Base-by-base conservation (phyloP, 2,329 filamentous ascomycete genomes). In the Nemania abortiva region DNA sequence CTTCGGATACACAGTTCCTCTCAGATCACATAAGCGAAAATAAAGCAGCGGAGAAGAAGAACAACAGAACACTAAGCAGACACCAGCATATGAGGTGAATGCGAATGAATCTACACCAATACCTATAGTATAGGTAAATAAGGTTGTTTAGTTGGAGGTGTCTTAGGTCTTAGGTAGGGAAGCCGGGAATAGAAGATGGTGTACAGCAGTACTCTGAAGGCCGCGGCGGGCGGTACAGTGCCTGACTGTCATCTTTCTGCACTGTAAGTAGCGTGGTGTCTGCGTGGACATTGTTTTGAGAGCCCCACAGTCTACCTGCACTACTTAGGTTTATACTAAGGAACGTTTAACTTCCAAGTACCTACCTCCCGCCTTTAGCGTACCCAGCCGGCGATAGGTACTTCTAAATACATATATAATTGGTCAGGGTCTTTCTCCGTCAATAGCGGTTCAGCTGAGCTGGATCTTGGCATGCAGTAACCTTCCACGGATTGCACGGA, bases 371-470 rank as follows among this genome's bases (percentile, higher is more conserved):
- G 37, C n/a, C n/a, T n/a, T n/a, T 42, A 42, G 37, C 11, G 37
- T 15, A 42, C 37, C 6, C 13, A 15, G 37, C 13, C 3, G 37
- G 13, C n/a, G 13, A 15, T 42, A 42, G 6, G 37, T 42, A 42
- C n/a, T n/a, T 15, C 37, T 42, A 34, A 9, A 9, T 34, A 34
- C 31, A 34, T 34, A 4, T 34, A 34, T 34, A 34, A 34, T 4
- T 34, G 31, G 31, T 34, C 31, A 34, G 31, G 31, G 31, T 34
- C 31, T 34, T n/a, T 7, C 39, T 47, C 42, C 42, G n/a, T 47
- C 42, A 47, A n/a, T 3, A 18, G n/a, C 31, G n/a, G n/a, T 47
- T 47, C 42, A 63, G 59, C 59, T 63, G 50, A 63, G 37, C 18
- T 54, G 37, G 22, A 24, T 9, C 59, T 45, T 54, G 50, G n/a